Conservation (phyloP, 768 basidiomycete species). For the Lactarius sanguifluus region DNA sequence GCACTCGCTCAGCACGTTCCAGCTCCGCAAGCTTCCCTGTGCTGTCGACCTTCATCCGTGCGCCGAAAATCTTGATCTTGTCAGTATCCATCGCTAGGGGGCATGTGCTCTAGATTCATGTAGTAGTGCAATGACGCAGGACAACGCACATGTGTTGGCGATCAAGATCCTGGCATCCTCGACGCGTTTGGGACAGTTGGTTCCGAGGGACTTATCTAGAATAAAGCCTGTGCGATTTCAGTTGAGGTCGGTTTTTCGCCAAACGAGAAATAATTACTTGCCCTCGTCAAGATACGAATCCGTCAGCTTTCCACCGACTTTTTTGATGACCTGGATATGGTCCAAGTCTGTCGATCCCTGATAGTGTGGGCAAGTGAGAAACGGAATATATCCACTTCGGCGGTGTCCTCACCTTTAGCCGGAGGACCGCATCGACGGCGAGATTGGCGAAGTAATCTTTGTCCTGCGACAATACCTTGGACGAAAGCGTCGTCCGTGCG, state of each 20-base stretch:
- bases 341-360: constrained; percentile 96
- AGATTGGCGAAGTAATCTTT: constrained; percentile 98
- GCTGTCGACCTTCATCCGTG: constrained; percentile 91
- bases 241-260: not conserved
- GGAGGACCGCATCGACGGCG: constrained; percentile 93
- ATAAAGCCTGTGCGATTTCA: constrained; percentile 72
- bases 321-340: constrained; percentile 99
- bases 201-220: constrained; percentile 91
- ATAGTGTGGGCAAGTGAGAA: not conserved
- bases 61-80: constrained; percentile 99
- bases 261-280: constrained; percentile 33
- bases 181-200: constrained; percentile 91
- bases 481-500: constrained; percentile 91
- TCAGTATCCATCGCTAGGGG: constrained; percentile 95
- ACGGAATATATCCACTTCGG: not conserved
- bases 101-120: constrained; percentile 12
- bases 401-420: constrained; percentile 64
- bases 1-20: constrained; percentile 88
- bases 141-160: constrained; percentile 88
- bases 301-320: constrained; percentile 97
- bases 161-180: constrained; percentile 96
- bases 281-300: constrained; percentile 99
- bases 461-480: constrained; percentile 95
- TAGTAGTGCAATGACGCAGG: not conserved
- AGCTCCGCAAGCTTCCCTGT: constrained; percentile 98